phyloP scores from a whole-genome alignment of 83 land plant species.

The Picea mariana region DNA sequence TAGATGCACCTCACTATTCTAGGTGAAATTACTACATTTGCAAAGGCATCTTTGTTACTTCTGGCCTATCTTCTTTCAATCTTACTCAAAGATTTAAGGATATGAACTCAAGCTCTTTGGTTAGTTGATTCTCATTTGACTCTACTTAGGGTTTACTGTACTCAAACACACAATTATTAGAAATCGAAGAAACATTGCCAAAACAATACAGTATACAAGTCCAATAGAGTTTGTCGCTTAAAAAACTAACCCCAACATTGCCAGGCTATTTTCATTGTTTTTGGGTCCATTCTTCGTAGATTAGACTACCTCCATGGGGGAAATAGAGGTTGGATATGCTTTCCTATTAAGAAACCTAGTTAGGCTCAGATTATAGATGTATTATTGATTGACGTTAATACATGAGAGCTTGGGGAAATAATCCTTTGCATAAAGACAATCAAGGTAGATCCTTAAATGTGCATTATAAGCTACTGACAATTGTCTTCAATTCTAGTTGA shows the following conservation, averaged over 20 bases:
- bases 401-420: neutral
- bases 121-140: neutral
- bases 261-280: neutral
- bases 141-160: too few relatives aligned
- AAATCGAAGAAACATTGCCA: neutral
- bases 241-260: neutral
- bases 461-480: neutral
- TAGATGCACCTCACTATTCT: neutral
- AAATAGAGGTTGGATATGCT: neutral
- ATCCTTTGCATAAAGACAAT: conserved; percentile 12
- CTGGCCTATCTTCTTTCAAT: neutral
- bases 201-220: neutral
- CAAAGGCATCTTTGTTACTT: neutral
- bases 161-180: too few relatives aligned
- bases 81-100: neutral
- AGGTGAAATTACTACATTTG: too few relatives aligned
- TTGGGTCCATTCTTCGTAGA: neutral
- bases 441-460: neutral
- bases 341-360: neutral
- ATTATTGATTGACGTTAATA: neutral
- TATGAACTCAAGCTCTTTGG: neutral
- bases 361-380: neutral
- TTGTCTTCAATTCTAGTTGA: neutral
- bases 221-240: neutral
- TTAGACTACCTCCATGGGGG: neutral